Evolutionary conservation across 352 stramenopile species (phyloP).

Genomic region (Phytophthora syringae): DNA sequence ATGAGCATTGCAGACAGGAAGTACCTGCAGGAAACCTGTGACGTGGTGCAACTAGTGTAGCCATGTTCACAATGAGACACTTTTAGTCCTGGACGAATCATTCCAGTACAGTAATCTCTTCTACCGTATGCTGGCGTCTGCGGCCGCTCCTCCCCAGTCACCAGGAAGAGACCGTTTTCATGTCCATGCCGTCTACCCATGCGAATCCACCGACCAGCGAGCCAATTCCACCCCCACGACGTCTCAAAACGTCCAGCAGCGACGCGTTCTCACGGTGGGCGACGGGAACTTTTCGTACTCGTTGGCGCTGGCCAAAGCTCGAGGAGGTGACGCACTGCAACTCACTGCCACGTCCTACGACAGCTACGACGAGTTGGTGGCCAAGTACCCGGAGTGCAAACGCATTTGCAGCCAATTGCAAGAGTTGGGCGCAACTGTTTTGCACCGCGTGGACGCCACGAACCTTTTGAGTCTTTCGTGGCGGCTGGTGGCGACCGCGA

Average conservation of each 20-base stretch:
- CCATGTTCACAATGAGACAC: background rate
- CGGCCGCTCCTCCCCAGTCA: conserved; percentile 9
- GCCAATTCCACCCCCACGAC: background rate
- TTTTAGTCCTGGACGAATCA: background rate
- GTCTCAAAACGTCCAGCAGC: background rate
- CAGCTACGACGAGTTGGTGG: conserved; percentile 58
- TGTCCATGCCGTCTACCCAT: background rate
- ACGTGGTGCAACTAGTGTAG: conserved; percentile 4
- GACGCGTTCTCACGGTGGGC: conserved; percentile 84
- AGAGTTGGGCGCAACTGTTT: conserved; percentile 45
- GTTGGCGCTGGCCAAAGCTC: conserved; percentile 63
- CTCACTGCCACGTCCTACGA: conserved; percentile 74
- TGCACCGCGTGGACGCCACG: conserved; percentile 75
- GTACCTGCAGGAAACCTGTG: background rate
- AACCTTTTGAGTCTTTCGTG: conserved; percentile 54
- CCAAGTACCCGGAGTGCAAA: conserved; percentile 65
- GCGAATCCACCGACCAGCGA: background rate
- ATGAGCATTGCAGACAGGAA: background rate
- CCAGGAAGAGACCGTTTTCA: background rate
- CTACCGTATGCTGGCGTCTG: background rate
- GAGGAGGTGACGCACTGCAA: conserved; percentile 20
- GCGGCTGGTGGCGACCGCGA: conserved; percentile 12
- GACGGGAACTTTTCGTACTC: conserved; percentile 96
- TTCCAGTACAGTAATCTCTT: background rate
- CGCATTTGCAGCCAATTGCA: conserved; percentile 52